phyloP scores from a whole-genome alignment of 129 eudicot species.

The Artemisia annua region DNA sequence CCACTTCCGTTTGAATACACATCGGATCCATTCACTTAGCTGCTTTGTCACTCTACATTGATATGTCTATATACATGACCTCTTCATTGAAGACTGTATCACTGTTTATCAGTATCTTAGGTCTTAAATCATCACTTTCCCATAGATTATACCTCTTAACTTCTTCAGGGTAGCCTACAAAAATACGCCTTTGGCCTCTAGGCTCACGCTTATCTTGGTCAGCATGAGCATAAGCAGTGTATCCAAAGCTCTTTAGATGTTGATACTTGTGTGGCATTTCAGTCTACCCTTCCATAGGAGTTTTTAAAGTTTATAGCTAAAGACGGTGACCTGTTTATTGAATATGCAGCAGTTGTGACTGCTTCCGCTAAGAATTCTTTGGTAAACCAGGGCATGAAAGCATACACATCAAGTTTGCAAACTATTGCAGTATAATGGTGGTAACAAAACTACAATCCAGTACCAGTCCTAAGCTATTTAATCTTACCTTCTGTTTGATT shows the following conservation, averaged over 20 bases:
- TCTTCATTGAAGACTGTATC: not conserved
- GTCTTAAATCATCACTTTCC: not conserved
- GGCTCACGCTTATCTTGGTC: not conserved
- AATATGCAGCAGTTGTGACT: not conserved
- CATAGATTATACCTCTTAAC: not conserved
- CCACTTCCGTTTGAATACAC: not conserved
- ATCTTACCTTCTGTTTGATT: not conserved
- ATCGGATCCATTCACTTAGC: not conserved
- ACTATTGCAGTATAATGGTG: not conserved
- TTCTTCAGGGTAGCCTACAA: not conserved
- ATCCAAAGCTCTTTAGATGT: not conserved
- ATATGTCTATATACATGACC: not conserved
- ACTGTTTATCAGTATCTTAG: not conserved
- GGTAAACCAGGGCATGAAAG: not conserved
- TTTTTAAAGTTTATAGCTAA: not conserved
- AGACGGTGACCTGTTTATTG: not conserved
- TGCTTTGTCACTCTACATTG: not conserved
- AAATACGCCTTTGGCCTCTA: not conserved
- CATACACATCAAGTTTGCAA: not conserved
- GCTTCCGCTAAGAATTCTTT: not conserved
- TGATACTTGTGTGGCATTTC: not conserved
- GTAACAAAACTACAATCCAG: not conserved
- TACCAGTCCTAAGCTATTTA: not conserved
- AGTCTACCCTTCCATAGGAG: not conserved
- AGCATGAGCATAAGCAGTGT: not conserved